Base-by-base conservation (phyloP, 2,329 filamentous ascomycete species). In the Canariomyces notabilis region DNA sequence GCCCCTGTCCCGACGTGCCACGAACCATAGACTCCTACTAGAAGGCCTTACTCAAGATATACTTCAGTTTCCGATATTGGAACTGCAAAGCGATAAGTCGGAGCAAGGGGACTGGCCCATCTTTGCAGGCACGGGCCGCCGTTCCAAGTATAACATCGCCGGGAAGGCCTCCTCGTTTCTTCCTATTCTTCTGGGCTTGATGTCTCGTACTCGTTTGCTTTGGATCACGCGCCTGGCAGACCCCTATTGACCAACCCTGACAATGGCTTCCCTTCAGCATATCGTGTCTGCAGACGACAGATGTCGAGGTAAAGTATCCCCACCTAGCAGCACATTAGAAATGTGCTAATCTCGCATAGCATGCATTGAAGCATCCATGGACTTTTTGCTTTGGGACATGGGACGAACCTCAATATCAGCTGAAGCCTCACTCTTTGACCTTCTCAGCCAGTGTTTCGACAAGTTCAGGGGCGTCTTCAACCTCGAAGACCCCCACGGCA, bases 291-390 rank as follows among this genome's bases (percentile, higher is more conserved):
- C 21, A 29, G 35, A 22, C 16, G 32, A 35, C 15, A 42, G 35
- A 36, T 41, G 41, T 21, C 48, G 41, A 48, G 49, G 45, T 50
- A 41, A 12, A 34, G 34, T n/a, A n/a, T n/a, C 18, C 14, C 20
- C 19, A 31, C n/a, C 14, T 20, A 8, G n/a, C 6, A 26, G 19
- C 14, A 18, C 22, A 33, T 21, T 23, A n/a, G 26, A n/a, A 16
- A 12, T 16, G 5, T 15, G 12, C 37, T 50, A 19, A 51, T 42
- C 38, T 31, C 20, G 1, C 11, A 4, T 50, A 65, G 63, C 50
- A 16, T 59, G 57, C 53, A 58, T 65, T 29, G 59, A 62, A 20
- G 55, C 58, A 8, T 56, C 61, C 14, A 51, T 62, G 7, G 47
- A 52, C 9, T 54, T 53, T 46, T 57, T 65, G 22, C 51, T 45